Base-by-base conservation (phyloP, 108 stramenopile genomes). In the Seminavis robusta region DNA sequence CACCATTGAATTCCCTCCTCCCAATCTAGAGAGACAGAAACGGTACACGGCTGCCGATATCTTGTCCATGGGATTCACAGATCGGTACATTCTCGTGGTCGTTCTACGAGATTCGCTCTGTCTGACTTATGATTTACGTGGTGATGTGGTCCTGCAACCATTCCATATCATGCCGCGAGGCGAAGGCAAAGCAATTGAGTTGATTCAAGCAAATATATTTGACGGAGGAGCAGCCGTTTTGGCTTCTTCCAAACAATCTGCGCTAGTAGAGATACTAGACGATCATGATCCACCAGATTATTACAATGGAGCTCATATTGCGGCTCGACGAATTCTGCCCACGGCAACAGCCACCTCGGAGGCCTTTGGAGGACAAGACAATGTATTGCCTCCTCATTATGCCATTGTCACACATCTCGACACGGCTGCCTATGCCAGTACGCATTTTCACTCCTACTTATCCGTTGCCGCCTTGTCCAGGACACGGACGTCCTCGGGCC, bases 191-290 rank as follows among this genome's bases (percentile, higher is more conserved):
- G 76, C 78, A 13, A 66, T 58, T 25, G 79, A 80, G 43, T 43
- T 91, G 1, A 43, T 79, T 15, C 81, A 85, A 50, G 90, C 82
- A 6, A 33, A 33, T 15, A 59, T 91, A 4, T 91, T 70, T 61
- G 90, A 80, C 47, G 86, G 83, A 8, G 90, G 90, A 16, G 84
- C 78, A 4, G 90, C 90, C 17, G 85, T 85, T 7, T 57, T 91
- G 19, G 65, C 81, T 5, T 56, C 61, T 6, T 63, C 77, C 33
- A 83, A 85, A 67, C 67, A 76, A 36, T 61, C 77, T 9, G 79
- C 86, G 1, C 65, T 91, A 33, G 90, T 83, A n/a, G 90, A 91
- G 56, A 65, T 88, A 8, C 59, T 91, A 29, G 83, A 91, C 59
- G 84, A 88, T 37, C 76, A 80, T 48, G 83, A 83, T 60, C 79